Conservation (phyloP, 1,284 basidiomycete species). For the Cutaneotrichosporon sp. region DNA sequence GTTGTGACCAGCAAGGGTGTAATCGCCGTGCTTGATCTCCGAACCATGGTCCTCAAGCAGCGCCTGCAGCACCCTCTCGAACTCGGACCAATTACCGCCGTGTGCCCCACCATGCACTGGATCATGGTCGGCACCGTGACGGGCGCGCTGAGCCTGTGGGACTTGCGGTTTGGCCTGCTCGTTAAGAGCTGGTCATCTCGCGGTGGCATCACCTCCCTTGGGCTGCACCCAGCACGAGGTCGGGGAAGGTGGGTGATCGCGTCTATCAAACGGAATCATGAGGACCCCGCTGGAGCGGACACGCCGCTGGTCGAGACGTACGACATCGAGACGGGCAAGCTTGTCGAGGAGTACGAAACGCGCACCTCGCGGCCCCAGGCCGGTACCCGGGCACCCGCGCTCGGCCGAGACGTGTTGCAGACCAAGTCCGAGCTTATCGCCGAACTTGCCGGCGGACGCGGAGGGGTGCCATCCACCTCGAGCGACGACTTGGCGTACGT, state of each 20-base stretch:
- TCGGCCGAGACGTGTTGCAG: slow-evolving; percentile 26
- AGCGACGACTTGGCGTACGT: slow-evolving; percentile 23
- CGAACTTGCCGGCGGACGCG: slow-evolving; percentile 27
- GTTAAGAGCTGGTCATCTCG: slow-evolving; percentile 79
- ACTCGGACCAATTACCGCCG: slow-evolving; percentile 77
- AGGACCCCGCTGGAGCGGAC: slow-evolving; percentile 8
- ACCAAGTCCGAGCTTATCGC: slow-evolving; percentile 36
- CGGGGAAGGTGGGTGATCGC: slow-evolving; percentile 84
- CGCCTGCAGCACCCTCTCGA: slow-evolving; percentile 81
- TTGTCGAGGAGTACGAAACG: slow-evolving; percentile 51
- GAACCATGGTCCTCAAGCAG: slow-evolving; percentile 75
- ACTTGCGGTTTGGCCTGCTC: slow-evolving; percentile 87
- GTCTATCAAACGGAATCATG: slow-evolving; percentile 52
- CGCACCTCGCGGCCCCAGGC: slow-evolving; percentile 30
- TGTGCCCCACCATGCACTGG: slow-evolving; percentile 83
- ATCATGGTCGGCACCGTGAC: slow-evolving; percentile 80
- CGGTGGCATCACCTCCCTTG: slow-evolving; percentile 61
- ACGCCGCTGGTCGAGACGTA: slow-evolving; percentile 46
- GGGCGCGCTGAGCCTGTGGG: slow-evolving; percentile 86
- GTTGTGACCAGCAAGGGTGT: slow-evolving; percentile 79
- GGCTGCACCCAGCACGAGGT: slow-evolving; percentile 74
- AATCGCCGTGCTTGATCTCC: slow-evolving; percentile 78
- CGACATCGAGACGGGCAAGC: slow-evolving; percentile 51
- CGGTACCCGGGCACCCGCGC: not conserved
- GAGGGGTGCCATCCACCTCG: slow-evolving; percentile 19